These are phyloP conservation scores for Thalassiosira mediterranea DNA, from an alignment of 352 stramenopile species.

Conservation along the genomic window DNA sequence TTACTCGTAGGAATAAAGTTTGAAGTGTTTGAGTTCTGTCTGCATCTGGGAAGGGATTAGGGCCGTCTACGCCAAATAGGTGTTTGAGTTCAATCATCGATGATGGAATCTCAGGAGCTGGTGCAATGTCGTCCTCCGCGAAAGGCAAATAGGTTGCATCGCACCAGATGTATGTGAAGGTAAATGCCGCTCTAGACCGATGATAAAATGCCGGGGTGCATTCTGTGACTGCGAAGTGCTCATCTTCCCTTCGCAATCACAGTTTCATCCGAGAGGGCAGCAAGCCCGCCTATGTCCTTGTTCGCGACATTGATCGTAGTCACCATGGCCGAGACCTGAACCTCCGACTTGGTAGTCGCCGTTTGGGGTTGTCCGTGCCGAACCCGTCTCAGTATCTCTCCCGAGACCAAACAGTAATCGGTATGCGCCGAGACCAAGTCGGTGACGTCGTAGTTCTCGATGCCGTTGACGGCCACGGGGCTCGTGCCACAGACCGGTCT, in stretches of 20 bases:
- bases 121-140: too few relatives aligned
- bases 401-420: constrained; percentile 62
- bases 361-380: constrained; percentile 61
- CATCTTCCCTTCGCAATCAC: background rate
- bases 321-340: constrained; percentile 37
- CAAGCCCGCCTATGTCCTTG: constrained; percentile 22
- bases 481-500: constrained; percentile 63
- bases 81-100: too few relatives aligned
- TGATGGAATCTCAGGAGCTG: too few relatives aligned
- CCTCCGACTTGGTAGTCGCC: constrained; percentile 1
- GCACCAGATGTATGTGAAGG: too few relatives aligned
- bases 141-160: too few relatives aligned
- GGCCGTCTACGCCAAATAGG: too few relatives aligned
- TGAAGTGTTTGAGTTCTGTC: too few relatives aligned
- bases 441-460: constrained; percentile 82
- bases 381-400: constrained; percentile 69
- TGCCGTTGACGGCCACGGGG: constrained; percentile 54
- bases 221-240: too few relatives aligned
- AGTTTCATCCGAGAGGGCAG: constrained; percentile 37
- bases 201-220: too few relatives aligned
- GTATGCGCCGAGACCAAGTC: constrained; percentile 66
- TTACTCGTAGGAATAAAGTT: too few relatives aligned
- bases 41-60: too few relatives aligned
- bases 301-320: constrained; percentile 46
- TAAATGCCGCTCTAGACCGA: too few relatives aligned